Base-by-base conservation (phyloP, 2,329 filamentous ascomycete genomes). In the Xylariaceae sp. region DNA sequence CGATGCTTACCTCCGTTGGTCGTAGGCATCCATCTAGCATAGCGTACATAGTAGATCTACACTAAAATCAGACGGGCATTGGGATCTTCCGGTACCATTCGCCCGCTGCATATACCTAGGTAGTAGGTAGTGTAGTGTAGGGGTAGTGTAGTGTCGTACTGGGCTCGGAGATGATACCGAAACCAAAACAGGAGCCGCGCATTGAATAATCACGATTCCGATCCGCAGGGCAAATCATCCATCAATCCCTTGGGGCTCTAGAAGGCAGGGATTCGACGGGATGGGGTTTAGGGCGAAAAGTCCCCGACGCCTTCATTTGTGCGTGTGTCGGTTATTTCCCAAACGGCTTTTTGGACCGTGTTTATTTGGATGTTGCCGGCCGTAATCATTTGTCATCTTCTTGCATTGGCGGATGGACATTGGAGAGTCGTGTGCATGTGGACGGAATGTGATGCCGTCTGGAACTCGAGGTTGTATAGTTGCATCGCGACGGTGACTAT, bases 61-160 rank as follows among this genome's bases (percentile, higher is more conserved):
- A 19, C 42, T 16, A 45, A 19, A 49, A 59, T 59, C 56, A 59
- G 57, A 59, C 57, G 57, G 57, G 57, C 57, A 59, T 59, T 54
- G 29, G 49, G 46, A 59, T 55, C 32, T 21, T 48, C 56, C 56
- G 56, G 54, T 40, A 51, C 22, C 49, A 51, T 43, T 51, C 45
- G 44, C 36, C 36, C 37, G 48, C 26, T 46, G 40, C 41, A n/a
- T n/a, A n/a, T n/a, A n/a, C n/a, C n/a, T n/a, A n/a, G n/a, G n/a
- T n/a, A n/a, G n/a, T n/a, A n/a, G n/a, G n/a, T n/a, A n/a, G n/a
- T n/a, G n/a, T n/a, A n/a, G n/a, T n/a, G n/a, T n/a, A n/a, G n/a
- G n/a, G n/a, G n/a, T n/a, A n/a, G n/a, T n/a, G n/a, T 30, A 44
- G 22, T 30, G 40, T 51, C 26, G 51, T 22, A 53, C 47, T 16